Evolutionary conservation across 2,329 filamentous ascomycete species (phyloP).

Genomic region (Daldinia sp.): DNA sequence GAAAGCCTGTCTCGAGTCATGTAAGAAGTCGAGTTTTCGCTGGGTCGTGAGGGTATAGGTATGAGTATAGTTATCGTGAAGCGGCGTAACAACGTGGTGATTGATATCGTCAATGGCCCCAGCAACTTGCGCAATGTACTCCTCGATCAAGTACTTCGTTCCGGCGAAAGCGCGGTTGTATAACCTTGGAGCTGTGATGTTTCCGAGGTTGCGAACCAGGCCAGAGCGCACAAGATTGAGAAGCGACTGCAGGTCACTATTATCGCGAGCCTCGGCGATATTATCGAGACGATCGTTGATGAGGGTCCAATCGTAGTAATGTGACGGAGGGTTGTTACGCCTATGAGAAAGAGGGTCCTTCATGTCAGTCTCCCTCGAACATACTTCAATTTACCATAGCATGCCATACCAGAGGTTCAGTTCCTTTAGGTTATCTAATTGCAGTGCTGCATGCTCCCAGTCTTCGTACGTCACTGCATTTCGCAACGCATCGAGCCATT

Average conservation of each 20-base stretch:
- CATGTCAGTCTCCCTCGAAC: constrained; percentile 27
- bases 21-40: constrained; percentile 85
- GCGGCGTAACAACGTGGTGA: constrained; percentile 46
- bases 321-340: constrained; percentile 84
- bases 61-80: constrained; percentile 42
- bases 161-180: constrained; percentile 89
- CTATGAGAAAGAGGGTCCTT: constrained; percentile 55
- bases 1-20: constrained; percentile 89
- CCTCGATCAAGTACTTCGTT: constrained; percentile 90
- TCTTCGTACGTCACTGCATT: constrained; percentile 81
- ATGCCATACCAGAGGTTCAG: constrained; percentile 78
- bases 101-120: constrained; percentile 83
- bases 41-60: constrained; percentile 70
- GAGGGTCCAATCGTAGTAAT: constrained; percentile 87
- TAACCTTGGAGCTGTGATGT: constrained; percentile 83
- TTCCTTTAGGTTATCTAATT: constrained; percentile 84
- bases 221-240: constrained; percentile 85
- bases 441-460: constrained; percentile 86
- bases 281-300: constrained; percentile 82
- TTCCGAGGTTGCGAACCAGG: constrained; percentile 86
- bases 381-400: background rate
- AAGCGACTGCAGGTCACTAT: constrained; percentile 78
- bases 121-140: constrained; percentile 89
- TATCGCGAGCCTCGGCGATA: constrained; percentile 75
- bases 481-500: constrained; percentile 74